Percentiles rank a stretch among this genome's conserved stretches.
These are phyloP conservation scores for Bipolaris zeicola DNA, from an alignment of 2,329 filamentous ascomycete genomes.

Conservation along the genomic window DNA sequence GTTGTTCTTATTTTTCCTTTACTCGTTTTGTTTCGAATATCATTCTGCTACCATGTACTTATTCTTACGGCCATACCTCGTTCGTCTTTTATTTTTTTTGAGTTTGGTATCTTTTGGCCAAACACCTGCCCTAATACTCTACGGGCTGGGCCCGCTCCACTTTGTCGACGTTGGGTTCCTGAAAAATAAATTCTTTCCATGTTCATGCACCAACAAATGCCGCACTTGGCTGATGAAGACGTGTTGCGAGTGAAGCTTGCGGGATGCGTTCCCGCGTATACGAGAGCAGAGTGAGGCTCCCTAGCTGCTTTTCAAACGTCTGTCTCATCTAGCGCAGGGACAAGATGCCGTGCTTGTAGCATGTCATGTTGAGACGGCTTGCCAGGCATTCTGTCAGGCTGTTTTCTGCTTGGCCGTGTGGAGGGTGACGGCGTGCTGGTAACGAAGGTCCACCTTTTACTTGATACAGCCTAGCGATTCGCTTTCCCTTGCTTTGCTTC, in stretches of 20 bases:
- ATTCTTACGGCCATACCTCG: conserved; percentile 14
- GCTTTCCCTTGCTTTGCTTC: conserved; percentile 4
- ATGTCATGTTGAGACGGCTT: conserved; percentile 27
- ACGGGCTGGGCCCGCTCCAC: conserved; percentile 31
- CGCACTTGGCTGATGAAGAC: not conserved
- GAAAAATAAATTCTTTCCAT: conserved; percentile 21
- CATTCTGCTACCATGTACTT: conserved; percentile 17
- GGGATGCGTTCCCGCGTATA: not conserved
- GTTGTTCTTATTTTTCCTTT: conserved; percentile 12
- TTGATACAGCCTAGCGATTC: conserved; percentile 5
- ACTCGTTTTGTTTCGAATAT: conserved; percentile 13
- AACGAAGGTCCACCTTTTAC: conserved; percentile 7
- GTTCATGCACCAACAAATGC: conserved; percentile 5
- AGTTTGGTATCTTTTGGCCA: conserved; percentile 31
- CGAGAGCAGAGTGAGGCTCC: conserved; percentile 22
- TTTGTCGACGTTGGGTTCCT: conserved; percentile 21
- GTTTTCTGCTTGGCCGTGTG: conserved; percentile 26
- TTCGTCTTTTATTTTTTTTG: conserved; percentile 15
- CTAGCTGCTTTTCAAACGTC: conserved; percentile 15
- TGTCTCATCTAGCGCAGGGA: conserved; percentile 19
- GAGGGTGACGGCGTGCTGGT: conserved; percentile 12
- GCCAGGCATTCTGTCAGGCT: conserved; percentile 31
- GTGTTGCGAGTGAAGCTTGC: conserved; percentile 9
- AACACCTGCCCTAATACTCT: conserved; percentile 32
- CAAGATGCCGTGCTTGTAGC: conserved; percentile 22